Evolutionary conservation across 75 land plant species (phyloP).

Genomic region (Gnetum montanum): DNA sequence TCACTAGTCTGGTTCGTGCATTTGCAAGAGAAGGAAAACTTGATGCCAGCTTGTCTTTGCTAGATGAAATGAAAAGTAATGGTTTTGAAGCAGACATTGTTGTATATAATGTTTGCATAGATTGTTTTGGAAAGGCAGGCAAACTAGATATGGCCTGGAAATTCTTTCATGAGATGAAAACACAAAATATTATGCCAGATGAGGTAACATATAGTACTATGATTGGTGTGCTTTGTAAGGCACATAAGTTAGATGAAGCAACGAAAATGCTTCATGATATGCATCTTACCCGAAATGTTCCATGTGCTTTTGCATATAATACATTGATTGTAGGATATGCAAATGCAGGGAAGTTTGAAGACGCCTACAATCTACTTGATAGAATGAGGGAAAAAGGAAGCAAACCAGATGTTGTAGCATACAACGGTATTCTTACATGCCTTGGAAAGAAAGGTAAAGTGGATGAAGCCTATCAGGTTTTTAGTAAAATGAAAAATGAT

Average conservation of each 20-base stretch:
- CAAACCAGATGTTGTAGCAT: conserved; percentile 61
- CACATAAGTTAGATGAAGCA: conserved; percentile 50
- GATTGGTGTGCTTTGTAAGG: conserved; percentile 60
- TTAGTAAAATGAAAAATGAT: conserved; percentile 65
- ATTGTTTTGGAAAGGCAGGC: conserved; percentile 80
- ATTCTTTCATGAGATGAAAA: conserved; percentile 63
- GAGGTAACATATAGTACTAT: conserved; percentile 67
- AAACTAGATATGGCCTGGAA: conserved; percentile 73
- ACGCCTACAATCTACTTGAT: conserved; percentile 49
- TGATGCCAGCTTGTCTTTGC: conserved; percentile 52
- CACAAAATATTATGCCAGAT: conserved; percentile 56
- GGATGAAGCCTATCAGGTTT: conserved; percentile 38
- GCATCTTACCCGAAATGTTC: conserved; percentile 39
- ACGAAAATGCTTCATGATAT: conserved; percentile 53
- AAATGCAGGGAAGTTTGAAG: conserved; percentile 69
- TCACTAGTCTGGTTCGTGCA: conserved; percentile 51
- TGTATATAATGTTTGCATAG: conserved; percentile 72
- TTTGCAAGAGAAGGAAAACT: conserved; percentile 56
- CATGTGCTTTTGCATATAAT: conserved; percentile 71
- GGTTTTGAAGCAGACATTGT: conserved; percentile 47
- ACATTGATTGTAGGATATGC: conserved; percentile 90
- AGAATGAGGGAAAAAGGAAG: conserved; percentile 62
- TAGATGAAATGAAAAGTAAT: conserved; percentile 65
- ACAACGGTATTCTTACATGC: conserved; percentile 53
- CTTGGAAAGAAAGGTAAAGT: conserved; percentile 48